Percentiles rank a stretch among this genome's conserved stretches.
Conservation (phyloP, 129 eudicot species). For the Lactuca sativa region DNA sequence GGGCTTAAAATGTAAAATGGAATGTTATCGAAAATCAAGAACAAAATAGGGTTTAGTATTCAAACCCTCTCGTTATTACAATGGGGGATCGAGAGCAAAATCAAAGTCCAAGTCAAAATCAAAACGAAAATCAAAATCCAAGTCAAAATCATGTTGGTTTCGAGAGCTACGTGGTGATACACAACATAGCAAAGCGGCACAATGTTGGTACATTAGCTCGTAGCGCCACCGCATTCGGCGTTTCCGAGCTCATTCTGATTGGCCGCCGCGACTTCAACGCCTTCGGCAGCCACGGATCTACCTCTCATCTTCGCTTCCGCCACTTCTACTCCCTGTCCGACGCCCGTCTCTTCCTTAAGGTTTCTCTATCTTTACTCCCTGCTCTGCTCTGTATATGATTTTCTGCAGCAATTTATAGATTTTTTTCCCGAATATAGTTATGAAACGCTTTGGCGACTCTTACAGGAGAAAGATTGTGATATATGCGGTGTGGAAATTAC, state of each 20-base stretch:
- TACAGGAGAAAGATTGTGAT: slow-evolving; percentile 79
- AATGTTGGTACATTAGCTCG: slow-evolving; percentile 97
- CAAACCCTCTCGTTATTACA: slow-evolving; percentile 8
- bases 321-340: slow-evolving; percentile 84
- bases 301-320: slow-evolving; percentile 84
- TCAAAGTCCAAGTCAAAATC: slow-evolving; percentile 1
- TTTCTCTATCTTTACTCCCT: not conserved
- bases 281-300: slow-evolving; percentile 97
- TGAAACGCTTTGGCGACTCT: not conserved
- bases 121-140: slow-evolving; percentile 21
- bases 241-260: slow-evolving; percentile 79
- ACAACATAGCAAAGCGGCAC: slow-evolving; percentile 97
- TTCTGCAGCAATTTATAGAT: not conserved
- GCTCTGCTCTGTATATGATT: not conserved
- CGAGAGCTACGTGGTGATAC: slow-evolving; percentile 80
- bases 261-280: slow-evolving; percentile 98
- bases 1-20: not conserved
- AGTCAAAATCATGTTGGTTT: slow-evolving; percentile 14
- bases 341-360: slow-evolving; percentile 84
- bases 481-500: slow-evolving; percentile 98
- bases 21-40: not conserved
- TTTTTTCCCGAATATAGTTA: not conserved
- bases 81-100: slow-evolving; percentile 20
- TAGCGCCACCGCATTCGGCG: slow-evolving; percentile 98
- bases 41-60: slow-evolving; percentile 2